These are phyloP conservation scores for Parastagonospora avenae DNA, from an alignment of 2,329 filamentous ascomycete species.

Conservation along the genomic window DNA sequence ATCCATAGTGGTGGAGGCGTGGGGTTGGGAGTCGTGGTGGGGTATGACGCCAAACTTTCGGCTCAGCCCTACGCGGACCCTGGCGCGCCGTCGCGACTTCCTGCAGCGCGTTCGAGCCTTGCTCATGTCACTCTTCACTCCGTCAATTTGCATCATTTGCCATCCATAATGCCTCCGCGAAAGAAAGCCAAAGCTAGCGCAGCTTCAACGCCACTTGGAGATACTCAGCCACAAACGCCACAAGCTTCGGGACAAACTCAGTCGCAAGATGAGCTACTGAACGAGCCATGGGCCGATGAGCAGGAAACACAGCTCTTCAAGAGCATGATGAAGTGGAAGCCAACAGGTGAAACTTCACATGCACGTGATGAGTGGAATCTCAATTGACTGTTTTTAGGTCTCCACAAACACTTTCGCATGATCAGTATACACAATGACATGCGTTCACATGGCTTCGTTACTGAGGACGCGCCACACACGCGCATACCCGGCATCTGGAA, in stretches of 20 bases:
- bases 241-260: conserved; percentile 43
- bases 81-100: conserved; percentile 15
- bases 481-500: conserved; percentile 90
- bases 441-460: conserved; percentile 66
- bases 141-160: neutral
- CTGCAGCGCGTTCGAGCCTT: conserved; percentile 12
- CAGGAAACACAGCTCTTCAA: conserved; percentile 94
- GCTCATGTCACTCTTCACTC: conserved; percentile 2
- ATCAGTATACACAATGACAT: conserved; percentile 45
- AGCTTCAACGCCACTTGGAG: conserved; percentile 59
- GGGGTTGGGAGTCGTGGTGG: conserved; percentile 20
- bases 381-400: conserved; percentile 46
- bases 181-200: conserved; percentile 68
- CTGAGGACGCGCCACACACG: conserved; percentile 74
- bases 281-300: conserved; percentile 91
- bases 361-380: neutral
- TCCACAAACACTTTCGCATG: conserved; percentile 65
- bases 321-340: conserved; percentile 91
- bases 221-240: conserved; percentile 49
- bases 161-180: conserved; percentile 66
- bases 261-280: conserved; percentile 63
- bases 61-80: conserved; percentile 35
- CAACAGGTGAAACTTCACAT: conserved; percentile 65
- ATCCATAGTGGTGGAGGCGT: conserved; percentile 9
- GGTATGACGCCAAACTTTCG: conserved; percentile 36